Evolutionary conservation across 2,329 filamentous ascomycete genomes (phyloP), one percentile per base, ranked within the genome.

Genomic region (Stachybotrys echinatus): DNA sequence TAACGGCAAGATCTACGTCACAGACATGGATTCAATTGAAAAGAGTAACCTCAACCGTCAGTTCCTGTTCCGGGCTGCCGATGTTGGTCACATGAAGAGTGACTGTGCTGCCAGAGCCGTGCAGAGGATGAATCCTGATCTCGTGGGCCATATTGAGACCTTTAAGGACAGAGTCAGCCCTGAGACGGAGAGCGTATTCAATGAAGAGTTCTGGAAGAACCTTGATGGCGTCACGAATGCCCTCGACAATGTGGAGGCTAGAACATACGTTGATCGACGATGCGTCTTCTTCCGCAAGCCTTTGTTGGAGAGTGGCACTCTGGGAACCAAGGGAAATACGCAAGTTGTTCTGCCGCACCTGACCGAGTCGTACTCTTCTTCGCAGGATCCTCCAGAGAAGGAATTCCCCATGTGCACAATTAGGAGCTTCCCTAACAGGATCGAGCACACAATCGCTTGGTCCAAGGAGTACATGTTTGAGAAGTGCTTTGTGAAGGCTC

Each of bases 401-500:
- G 95, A 94, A 1, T 97, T 99, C 79, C 94, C 94, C 1, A 97
- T 97, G 92, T 99, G 94, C 70, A 97, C 94, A 5, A 80, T 99
- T 54, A 84, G 89, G 64, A 96, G 92, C 70, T 99, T 99, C 77
- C 94, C 94, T 52, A 99, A 99, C 77, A 87, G 87, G 62, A 99
- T 99, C 61, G 92, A 99, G 73, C 94, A 99, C 70, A 97, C 94
- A 1, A 99, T 99, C 67, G 94, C 94, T 3, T 99, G 94, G 94
- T 87, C 92, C 38, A 89, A 95, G 62, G 94, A 97, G 68, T 72
- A 74, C 61, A 81, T 96, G 56, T 99, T 99, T 72, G 91, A 97
- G 73, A 87, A 85, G 23, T 90, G 87, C 58, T 99, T 97, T 61
- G 91, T 95, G 59, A 94, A 92, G 60, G 91, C 91, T 27, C 88